Evolutionary conservation across 768 basidiomycete species (phyloP).

Genomic region (Naganishia onofrii): DNA sequence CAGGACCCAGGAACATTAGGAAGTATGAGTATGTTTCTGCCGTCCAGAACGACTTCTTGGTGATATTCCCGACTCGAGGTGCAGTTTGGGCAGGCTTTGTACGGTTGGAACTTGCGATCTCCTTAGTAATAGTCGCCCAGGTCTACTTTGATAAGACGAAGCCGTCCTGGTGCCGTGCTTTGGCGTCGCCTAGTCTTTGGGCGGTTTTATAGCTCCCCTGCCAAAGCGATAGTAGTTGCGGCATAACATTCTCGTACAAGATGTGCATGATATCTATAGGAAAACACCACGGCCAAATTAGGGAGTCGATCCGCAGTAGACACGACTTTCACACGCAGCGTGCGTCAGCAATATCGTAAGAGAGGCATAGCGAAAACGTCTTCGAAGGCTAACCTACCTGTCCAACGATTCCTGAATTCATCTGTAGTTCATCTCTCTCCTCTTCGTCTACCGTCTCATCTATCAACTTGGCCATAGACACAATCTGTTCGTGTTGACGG

Average conservation of each 20-base stretch:
- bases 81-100: conserved; percentile 4
- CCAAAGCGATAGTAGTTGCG: conserved; percentile 6
- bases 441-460: neutral
- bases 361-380: too few relatives aligned
- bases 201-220: neutral
- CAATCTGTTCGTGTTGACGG: neutral
- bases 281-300: neutral
- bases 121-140: neutral
- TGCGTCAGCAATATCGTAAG: too few relatives aligned
- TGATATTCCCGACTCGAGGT: neutral
- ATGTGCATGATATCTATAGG: conserved; percentile 11
- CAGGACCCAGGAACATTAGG: neutral
- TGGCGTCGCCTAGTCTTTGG: conserved; percentile 5
- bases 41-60: neutral
- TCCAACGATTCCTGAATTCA: neutral
- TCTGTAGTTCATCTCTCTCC: neutral
- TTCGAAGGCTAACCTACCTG: neutral
- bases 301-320: neutral
- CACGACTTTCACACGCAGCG: too few relatives aligned
- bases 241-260: conserved; percentile 4
- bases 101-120: neutral
- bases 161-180: neutral
- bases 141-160: neutral
- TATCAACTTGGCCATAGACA: neutral
- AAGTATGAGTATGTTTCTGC: neutral